These are phyloP conservation scores for Gossypium ekmanianum DNA, from an alignment of 345 rosid genomes.

Conservation along the genomic window DNA sequence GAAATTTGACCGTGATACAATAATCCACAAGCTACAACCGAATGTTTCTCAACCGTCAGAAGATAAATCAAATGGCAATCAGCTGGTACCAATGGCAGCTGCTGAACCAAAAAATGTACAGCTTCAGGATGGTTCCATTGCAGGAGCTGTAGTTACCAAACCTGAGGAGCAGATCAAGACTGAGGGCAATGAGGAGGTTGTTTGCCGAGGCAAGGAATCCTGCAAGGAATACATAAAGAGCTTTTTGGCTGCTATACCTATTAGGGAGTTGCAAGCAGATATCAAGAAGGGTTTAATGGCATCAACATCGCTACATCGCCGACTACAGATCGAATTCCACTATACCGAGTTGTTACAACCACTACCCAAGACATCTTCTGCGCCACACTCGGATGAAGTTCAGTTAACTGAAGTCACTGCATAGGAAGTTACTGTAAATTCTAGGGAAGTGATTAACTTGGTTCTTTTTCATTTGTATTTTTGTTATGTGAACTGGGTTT, in stretches of 20 bases:
- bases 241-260: conserved; percentile 92
- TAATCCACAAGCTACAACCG: conserved; percentile 39
- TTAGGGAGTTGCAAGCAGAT: conserved; percentile 80
- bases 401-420: conserved; percentile 23
- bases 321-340: conserved; percentile 87
- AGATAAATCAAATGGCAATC: conserved; percentile 42
- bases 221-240: conserved; percentile 96
- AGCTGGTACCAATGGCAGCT: conserved; percentile 22
- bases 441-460: conserved; percentile 35
- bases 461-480: conserved; percentile 12
- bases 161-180: conserved; percentile 25
- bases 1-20: conserved; percentile 65
- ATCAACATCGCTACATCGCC: conserved; percentile 69
- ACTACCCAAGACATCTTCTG: conserved; percentile 19
- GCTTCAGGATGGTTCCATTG: conserved; percentile 27
- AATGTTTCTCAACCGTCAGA: conserved; percentile 32
- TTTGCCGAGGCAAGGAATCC: conserved; percentile 77
- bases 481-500: conserved; percentile 25
- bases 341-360: conserved; percentile 45
- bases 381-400: conserved; percentile 21
- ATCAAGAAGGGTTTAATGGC: conserved; percentile 78
- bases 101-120: conserved; percentile 32
- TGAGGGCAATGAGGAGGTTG: conserved; percentile 41
- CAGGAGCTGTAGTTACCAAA: conserved; percentile 16
- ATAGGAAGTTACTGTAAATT: conserved; percentile 36